Evolutionary conservation across 2,329 filamentous ascomycete genomes (phyloP), one percentile per base, ranked within the genome.

Genomic region (Huntiella moniliformis): DNA sequence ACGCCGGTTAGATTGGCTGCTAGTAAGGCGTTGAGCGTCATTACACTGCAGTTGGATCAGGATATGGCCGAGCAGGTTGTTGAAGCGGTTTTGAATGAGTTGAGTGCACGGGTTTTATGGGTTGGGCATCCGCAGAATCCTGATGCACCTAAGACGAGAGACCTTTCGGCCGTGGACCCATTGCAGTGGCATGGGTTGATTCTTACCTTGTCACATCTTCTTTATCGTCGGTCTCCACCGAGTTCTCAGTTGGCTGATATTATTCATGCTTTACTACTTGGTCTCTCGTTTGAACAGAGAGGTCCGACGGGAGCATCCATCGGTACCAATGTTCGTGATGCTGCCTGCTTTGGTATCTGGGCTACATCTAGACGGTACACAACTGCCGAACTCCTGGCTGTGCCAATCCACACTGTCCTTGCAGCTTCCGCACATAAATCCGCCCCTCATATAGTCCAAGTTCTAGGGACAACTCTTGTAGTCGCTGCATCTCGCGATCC

Each of bases 301-400:
- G 82, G 80, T 39, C 74, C 84, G 0, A 85, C 84, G 3, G 88
- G 91, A n/a, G 77, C 73, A 10, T 87, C 84, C 3, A 68, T 88
- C 8, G 91, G 91, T 2, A 80, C 83, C 1, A 94, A 92, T 54
- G 87, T 98, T 12, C 76, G 91, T 40, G 91, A 98, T 63, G 88
- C 91, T 10, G 85, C 91, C 3, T 95, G 87, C 58, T 98, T 96
- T 58, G 91, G 91, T 5, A 79, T 96, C 17, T 98, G 91, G 91
- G 82, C 87, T 1, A 60, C 96, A 5, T 84, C 88, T 16, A 73
- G 91, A 46, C 79, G 88, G 46, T 98, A 96, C 55, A 77, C 74
- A 1, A 94, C 86, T 0, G 57, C 66, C 0, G 88, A 96, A 58
- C 68, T 96, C 5, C 66, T 80, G 8, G 66, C 67, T 0, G 71